Evolutionary conservation across 2,329 filamentous ascomycete genomes (phyloP).

Genomic region (Fusarium hostae): DNA sequence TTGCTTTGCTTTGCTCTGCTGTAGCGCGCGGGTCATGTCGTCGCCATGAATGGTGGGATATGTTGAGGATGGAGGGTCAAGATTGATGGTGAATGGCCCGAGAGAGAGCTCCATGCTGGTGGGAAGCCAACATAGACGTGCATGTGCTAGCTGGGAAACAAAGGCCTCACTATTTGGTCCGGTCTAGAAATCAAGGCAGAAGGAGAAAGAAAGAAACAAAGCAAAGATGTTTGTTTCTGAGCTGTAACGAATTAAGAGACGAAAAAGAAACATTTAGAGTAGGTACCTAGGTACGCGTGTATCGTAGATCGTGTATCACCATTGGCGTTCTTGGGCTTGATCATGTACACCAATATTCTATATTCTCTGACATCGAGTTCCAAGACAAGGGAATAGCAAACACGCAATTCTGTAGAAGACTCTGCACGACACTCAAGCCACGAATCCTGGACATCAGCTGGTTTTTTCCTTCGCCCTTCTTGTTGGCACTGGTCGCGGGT

Average conservation of each 20-base stretch:
- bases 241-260: constrained; percentile 10
- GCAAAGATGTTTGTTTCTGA: constrained; percentile 6
- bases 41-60: constrained; percentile 25
- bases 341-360: not conserved
- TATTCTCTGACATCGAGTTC: not conserved
- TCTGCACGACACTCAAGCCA: constrained; percentile 16
- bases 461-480: not conserved
- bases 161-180: constrained; percentile 30
- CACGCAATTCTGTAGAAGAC: not conserved
- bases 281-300: not conserved
- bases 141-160: constrained; percentile 22
- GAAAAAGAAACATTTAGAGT: constrained; percentile 20
- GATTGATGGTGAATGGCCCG: constrained; percentile 27
- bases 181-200: constrained; percentile 11
- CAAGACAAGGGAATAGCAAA: not conserved
- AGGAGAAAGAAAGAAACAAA: constrained; percentile 17
- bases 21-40: constrained; percentile 41
- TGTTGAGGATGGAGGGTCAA: constrained; percentile 30
- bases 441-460: constrained; percentile 28
- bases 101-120: constrained; percentile 15
- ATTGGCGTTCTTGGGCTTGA: not conserved
- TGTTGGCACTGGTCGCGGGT: constrained; percentile 30
- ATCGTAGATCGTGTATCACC: constrained; percentile 4
- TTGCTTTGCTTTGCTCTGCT: not conserved
- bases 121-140: constrained; percentile 17